These are phyloP conservation scores for Sporothrix inflata DNA, from an alignment of 2,329 filamentous ascomycete genomes.

Conservation along the genomic window DNA sequence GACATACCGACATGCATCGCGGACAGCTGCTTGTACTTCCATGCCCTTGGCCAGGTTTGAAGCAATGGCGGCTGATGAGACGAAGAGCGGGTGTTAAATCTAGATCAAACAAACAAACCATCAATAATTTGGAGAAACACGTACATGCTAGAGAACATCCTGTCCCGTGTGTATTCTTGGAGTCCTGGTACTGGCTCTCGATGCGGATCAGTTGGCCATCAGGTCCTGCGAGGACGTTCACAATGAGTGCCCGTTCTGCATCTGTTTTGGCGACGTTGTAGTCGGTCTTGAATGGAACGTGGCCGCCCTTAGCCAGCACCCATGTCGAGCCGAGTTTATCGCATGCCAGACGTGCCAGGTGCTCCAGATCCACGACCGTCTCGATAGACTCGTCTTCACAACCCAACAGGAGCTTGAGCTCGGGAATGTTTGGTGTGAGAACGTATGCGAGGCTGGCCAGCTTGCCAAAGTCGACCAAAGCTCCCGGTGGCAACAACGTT, in stretches of 20 bases:
- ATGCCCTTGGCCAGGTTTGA: slow-evolving; percentile 68
- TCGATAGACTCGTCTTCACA: slow-evolving; percentile 48
- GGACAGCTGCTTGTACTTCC: slow-evolving; percentile 62
- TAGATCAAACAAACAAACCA: not conserved
- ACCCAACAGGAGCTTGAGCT: slow-evolving; percentile 68
- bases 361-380: slow-evolving; percentile 67
- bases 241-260: slow-evolving; percentile 66
- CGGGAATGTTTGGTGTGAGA: slow-evolving; percentile 77
- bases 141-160: slow-evolving; percentile 89
- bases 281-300: slow-evolving; percentile 74
- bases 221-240: slow-evolving; percentile 75
- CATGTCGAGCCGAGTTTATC: slow-evolving; percentile 72
- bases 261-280: slow-evolving; percentile 60
- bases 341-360: slow-evolving; percentile 64
- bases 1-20: slow-evolving; percentile 69
- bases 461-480: slow-evolving; percentile 63
- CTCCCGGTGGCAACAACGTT: slow-evolving; percentile 65
- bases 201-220: slow-evolving; percentile 60
- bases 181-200: slow-evolving; percentile 70
- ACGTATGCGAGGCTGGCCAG: slow-evolving; percentile 70
- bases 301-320: slow-evolving; percentile 88
- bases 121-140: slow-evolving; percentile 36
- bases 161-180: slow-evolving; percentile 88
- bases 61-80: slow-evolving; percentile 66
- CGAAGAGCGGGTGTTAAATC: not conserved